Evolutionary conservation across 257 asterid species (phyloP).

Genomic region (Mitragyna speciosa): DNA sequence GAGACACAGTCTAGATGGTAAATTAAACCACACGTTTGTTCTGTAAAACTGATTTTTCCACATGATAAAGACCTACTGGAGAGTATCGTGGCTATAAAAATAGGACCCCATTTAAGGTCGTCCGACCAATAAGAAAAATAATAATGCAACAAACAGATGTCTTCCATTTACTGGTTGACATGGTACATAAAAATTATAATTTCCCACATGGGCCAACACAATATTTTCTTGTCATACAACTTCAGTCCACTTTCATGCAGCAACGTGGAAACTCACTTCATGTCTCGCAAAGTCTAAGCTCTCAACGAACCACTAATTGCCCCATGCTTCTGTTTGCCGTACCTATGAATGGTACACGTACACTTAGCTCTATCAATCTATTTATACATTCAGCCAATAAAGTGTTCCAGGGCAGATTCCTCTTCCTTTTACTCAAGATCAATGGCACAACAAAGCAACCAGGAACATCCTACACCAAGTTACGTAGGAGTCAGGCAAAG

Average conservation of each 20-base stretch:
- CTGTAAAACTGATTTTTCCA: too few species aligned
- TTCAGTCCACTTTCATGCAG: constrained; percentile 56
- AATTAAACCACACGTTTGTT: too few species aligned
- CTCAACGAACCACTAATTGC: background rate
- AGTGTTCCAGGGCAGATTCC: constrained; percentile 2
- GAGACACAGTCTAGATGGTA: too few species aligned
- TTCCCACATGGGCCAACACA: background rate
- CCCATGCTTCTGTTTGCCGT: too few species aligned
- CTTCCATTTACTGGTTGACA: background rate
- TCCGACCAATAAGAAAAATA: too few species aligned
- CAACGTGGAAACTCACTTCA: constrained; percentile 49
- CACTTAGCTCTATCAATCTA: too few species aligned
- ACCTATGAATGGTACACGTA: too few species aligned
- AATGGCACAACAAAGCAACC: background rate
- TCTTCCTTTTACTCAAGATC: background rate
- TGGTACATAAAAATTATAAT: background rate
- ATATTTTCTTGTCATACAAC: constrained; percentile 28
- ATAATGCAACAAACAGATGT: too few species aligned
- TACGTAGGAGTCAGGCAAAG: background rate
- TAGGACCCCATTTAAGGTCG: too few species aligned
- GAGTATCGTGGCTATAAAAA: too few species aligned
- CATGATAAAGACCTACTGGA: too few species aligned
- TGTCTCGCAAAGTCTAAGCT: background rate
- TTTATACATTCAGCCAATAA: too few species aligned
- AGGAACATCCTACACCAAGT: constrained; percentile 4